Evolutionary conservation across 371 early-diverging fungal genomes (phyloP), one percentile per base, ranked within the genome.

Genomic region (Mortierella sp.): DNA sequence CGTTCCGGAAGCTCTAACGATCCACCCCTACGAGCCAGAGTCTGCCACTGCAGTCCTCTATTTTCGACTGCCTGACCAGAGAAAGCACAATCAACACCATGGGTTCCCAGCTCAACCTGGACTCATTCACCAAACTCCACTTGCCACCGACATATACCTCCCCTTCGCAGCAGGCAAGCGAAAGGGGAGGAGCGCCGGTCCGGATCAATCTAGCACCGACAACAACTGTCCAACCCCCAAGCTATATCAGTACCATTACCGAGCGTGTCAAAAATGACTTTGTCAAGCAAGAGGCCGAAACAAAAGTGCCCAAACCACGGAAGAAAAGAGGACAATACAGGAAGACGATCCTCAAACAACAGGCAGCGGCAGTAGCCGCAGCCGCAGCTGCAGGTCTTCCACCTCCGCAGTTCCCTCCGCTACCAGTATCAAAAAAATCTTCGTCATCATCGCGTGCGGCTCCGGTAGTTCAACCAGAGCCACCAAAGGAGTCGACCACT

Each of bases 251-350:
- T 18, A 18, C 57, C 16, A 41, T 39, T 6, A 47, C 52, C 4
- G 69, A 62, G 26, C 54, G 48, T 9, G 16, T 21, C 18, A 61
- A 45, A 30, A 31, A 50, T 0, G 59, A 58, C n/a, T 21, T 27
- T 10, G 41, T 62, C 19, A 69, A 69, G 48, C 62, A 61, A 14
- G 50, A 57, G 31, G 43, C 31, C 4, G 23, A n/a, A 6, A 31
- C 53, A 38, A 51, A 63, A 28, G n/a, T 45, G 12, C 49, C 58
- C 23, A 41, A 49, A 18, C 50, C 52, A 14, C 64, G 76, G 41
- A 76, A 76, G 51, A 76, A 76, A 28, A 49, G 76, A 31, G 76
- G 76, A 3, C 58, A 58, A 26, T 76, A 76, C 48, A 76, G 61
- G 45, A 76, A 76, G 45, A 76, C 76, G 5, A 65, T 76, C 39